Evolutionary conservation across 2,329 filamentous ascomycete genomes (phyloP), one percentile per base, ranked within the genome.

Genomic region (Lithohypha guttulata): DNA sequence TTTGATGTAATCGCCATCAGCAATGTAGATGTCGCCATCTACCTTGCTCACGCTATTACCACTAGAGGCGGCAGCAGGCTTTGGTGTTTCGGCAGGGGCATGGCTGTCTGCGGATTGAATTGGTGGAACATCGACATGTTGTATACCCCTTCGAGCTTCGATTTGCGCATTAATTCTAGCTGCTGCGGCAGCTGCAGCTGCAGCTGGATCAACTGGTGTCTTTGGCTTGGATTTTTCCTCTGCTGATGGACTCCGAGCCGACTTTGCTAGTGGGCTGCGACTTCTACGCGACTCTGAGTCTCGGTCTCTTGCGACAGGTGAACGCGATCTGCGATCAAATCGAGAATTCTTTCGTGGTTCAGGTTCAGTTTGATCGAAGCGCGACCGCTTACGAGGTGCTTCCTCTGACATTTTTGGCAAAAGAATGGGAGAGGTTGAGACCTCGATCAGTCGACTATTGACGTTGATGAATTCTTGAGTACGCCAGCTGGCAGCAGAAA

Each of bases 1-100:
- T 63, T 93, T 91, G 65, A 98, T 96, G 61, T 84, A 96, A 64
- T 98, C 91, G 54, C 91, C 91, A 59, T 96, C 91, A 46, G 87
- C 82, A 53, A 93, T 82, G 59, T 96, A 96, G 59, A 94, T 82
- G 55, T 93, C 85, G 54, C 81, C 78, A 54, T 89, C 85, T 60
- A 93, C 72, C 45, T 76, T 76, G 27, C 69, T 69, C 15, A 63
- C 62, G 37, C 56, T 58, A 30, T 64, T 65, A n/a, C 65, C 59
- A 30, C 61, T 58, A 31, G 64, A 61, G 14, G 71, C 65, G 32
- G 76, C 73, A 9, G 29, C 9, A 9, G 37, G 23, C 58, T 74
- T 74, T 35, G 60, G 62, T 43, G 66, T 19, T 15, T 11, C n/a
- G 26, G 43, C 23, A 13, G 47, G 42, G 15, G 44, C 41, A n/a